These are phyloP conservation scores for Colletotrichum theobromicola DNA, from an alignment of 2,329 filamentous ascomycete species.

Conservation along the genomic window DNA sequence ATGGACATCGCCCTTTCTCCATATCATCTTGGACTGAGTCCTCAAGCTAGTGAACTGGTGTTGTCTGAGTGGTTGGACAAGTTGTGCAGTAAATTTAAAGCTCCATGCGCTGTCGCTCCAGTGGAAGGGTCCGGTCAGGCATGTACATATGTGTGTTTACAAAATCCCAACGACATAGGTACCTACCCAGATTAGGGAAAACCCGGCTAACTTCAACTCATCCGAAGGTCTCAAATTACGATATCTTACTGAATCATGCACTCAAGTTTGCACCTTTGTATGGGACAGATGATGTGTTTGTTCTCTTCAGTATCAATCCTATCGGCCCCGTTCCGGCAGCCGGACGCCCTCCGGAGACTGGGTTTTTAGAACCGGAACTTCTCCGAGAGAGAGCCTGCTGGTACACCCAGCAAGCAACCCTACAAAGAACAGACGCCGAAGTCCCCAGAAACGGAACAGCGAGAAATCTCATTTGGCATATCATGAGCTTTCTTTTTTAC, in stretches of 20 bases:
- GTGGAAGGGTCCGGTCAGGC: background rate
- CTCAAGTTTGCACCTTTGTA: background rate
- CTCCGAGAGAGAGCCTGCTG: background rate
- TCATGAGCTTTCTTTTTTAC: background rate
- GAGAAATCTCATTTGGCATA: background rate
- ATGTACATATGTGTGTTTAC: background rate
- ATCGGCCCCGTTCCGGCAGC: background rate
- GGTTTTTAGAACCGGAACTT: background rate
- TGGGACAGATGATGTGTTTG: background rate
- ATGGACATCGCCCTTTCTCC: background rate
- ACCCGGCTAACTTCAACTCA: background rate
- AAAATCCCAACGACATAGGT: background rate
- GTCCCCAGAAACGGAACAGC: background rate
- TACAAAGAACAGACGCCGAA: background rate
- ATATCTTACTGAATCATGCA: background rate
- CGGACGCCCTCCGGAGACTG: background rate
- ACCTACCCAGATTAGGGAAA: background rate
- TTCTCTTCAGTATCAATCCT: background rate
- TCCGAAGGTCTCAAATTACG: background rate
- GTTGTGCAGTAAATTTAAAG: background rate
- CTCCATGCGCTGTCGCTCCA: background rate
- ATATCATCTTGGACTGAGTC: background rate
- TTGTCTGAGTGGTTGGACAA: background rate
- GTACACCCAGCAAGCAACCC: background rate
- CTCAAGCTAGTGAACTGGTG: background rate